Evolutionary conservation across 2,329 filamentous ascomycete genomes (phyloP).

Genomic region (Epichloe elymi): DNA sequence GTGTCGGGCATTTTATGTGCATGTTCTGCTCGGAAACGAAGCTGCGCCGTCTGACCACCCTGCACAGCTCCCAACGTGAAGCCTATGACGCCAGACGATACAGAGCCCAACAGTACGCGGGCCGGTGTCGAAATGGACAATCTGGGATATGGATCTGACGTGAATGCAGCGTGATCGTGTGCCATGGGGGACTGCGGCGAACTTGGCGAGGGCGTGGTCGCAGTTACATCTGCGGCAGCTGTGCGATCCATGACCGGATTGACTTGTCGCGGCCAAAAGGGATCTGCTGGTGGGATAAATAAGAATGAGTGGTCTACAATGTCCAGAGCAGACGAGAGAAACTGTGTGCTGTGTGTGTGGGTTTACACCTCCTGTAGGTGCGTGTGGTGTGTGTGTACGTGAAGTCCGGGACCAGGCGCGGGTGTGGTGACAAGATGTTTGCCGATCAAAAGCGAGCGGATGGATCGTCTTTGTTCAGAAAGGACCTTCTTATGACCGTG

Average conservation of each 20-base stretch:
- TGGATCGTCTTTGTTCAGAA: no score
- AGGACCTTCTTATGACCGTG: not conserved
- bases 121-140: constrained; percentile 50
- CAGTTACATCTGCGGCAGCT: not conserved
- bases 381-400: no score
- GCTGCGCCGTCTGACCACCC: constrained; percentile 58
- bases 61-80: constrained; percentile 57
- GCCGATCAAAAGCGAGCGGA: no score
- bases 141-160: constrained; percentile 25
- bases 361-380: no score
- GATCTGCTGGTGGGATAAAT: not conserved
- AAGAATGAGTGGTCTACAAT: no score
- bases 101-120: constrained; percentile 52
- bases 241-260: not conserved
- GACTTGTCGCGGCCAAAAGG: not conserved
- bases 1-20: constrained; percentile 81
- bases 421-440: no score
- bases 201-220: not conserved
- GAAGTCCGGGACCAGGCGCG: no score
- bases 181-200: constrained; percentile 7
- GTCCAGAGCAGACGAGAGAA: no score
- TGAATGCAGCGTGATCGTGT: constrained; percentile 11
- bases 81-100: constrained; percentile 54
- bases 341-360: no score
- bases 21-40: constrained; percentile 90